These are phyloP conservation scores for Betula pendula DNA, from an alignment of 306 rosid species.

Conservation along the genomic window DNA sequence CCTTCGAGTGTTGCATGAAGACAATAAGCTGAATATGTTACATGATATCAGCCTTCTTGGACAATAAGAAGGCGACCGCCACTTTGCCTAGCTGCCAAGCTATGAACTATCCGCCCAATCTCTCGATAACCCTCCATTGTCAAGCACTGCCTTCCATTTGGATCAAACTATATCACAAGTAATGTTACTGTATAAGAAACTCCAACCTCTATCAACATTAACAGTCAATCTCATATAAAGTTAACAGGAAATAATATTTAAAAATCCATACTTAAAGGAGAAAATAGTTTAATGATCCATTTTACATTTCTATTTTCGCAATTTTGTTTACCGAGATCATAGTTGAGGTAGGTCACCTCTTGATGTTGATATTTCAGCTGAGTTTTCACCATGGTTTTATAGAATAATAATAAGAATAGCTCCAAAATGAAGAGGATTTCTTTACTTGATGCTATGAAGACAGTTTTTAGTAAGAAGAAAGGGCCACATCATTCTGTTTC, in stretches of 20 bases:
- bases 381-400: background rate
- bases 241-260: background rate
- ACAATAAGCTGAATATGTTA: slow-evolving; percentile 90
- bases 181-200: slow-evolving; percentile 10
- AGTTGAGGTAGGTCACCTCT: background rate
- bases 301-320: background rate
- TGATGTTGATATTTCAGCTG: background rate
- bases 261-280: background rate
- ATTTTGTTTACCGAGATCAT: background rate
- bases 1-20: slow-evolving; percentile 92
- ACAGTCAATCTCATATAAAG: background rate
- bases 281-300: background rate
- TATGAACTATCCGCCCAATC: slow-evolving; percentile 48
- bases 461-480: background rate
- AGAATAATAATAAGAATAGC: background rate
- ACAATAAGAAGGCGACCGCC: slow-evolving; percentile 65
- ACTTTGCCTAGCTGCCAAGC: slow-evolving; percentile 46
- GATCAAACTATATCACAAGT: slow-evolving; percentile 66
- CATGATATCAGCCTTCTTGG: slow-evolving; percentile 95
- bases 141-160: slow-evolving; percentile 95
- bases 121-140: slow-evolving; percentile 83
- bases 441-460: background rate
- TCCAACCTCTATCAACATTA: background rate
- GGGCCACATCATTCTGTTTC: background rate
- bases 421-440: background rate